Evolutionary conservation across 306 rosid species (phyloP).

Genomic region (Rosa persica): DNA sequence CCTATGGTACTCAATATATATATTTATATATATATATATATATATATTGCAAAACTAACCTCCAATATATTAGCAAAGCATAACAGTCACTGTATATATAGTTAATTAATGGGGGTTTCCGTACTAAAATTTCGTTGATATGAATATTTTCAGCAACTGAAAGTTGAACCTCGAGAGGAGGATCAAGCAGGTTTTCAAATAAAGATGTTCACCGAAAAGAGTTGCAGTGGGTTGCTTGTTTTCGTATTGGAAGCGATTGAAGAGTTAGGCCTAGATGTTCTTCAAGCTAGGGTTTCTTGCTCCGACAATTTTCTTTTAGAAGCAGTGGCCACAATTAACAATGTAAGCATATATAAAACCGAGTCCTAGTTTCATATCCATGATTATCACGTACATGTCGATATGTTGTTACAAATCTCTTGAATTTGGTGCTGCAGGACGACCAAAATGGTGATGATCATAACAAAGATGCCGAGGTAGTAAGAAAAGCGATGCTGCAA

Average conservation of each 20-base stretch:
- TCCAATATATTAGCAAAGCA: neutral
- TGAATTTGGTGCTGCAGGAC: constrained; percentile 31
- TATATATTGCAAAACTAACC: neutral
- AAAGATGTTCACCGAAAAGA: constrained; percentile 41
- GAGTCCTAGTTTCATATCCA: neutral
- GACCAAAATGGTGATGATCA: constrained; percentile 25
- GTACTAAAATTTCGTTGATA: neutral
- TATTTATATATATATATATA: no score
- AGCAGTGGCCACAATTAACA: constrained; percentile 35
- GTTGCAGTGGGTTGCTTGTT: constrained; percentile 55
- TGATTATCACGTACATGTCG: neutral
- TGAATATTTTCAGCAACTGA: constrained; percentile 30
- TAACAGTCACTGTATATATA: neutral
- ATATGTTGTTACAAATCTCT: neutral
- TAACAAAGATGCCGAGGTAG: constrained; percentile 32
- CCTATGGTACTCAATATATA: constrained; percentile 39
- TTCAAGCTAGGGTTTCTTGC: constrained; percentile 75
- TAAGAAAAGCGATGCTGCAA: constrained; percentile 47
- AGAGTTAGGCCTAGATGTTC: constrained; percentile 61
- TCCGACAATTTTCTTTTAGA: constrained; percentile 45
- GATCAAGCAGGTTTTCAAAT: constrained; percentile 38
- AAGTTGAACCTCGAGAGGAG: constrained; percentile 40
- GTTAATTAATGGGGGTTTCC: neutral
- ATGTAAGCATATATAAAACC: neutral
- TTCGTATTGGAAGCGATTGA: constrained; percentile 64